These are phyloP conservation scores for Takashimella koratensis DNA, from an alignment of 1,284 basidiomycete genomes.

Conservation along the genomic window DNA sequence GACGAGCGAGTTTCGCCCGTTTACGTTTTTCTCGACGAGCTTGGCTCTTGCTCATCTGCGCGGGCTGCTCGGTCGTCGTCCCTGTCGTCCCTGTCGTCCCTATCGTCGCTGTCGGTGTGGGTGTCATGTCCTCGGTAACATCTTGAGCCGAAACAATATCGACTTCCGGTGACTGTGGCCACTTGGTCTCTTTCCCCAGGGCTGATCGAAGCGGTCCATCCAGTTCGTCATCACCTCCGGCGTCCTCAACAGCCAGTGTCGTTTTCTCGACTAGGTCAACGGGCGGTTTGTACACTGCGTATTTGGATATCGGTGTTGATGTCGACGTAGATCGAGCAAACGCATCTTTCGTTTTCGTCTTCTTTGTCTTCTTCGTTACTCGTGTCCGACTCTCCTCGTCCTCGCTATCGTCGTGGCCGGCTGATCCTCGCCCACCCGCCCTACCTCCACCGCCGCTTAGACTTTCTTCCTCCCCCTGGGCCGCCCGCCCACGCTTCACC, in stretches of 20 bases:
- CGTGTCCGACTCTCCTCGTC: constrained; percentile 1
- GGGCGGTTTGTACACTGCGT: too few species aligned
- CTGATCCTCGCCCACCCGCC: not conserved
- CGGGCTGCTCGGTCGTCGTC: not conserved
- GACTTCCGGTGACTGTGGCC: too few species aligned
- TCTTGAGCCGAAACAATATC: too few species aligned
- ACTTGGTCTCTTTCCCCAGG: too few species aligned
- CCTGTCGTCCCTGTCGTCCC: constrained; percentile 2
- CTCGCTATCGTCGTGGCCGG: constrained; percentile 7
- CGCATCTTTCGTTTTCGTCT: constrained; percentile 12
- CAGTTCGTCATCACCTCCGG: too few species aligned
- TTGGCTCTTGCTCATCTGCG: constrained; percentile 17
- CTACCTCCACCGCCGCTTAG: constrained; percentile 6
- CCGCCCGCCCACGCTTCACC: constrained; percentile 9
- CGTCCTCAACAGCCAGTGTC: too few species aligned
- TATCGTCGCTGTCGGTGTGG: constrained; percentile 3
- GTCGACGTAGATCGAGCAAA: not conserved
- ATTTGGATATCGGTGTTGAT: too few species aligned
- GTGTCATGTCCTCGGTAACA: constrained; percentile 1
- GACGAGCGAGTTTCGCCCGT: constrained; percentile 10
- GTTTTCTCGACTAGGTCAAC: too few species aligned
- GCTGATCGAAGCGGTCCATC: too few species aligned
- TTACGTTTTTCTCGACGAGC: constrained; percentile 22
- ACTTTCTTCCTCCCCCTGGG: constrained; percentile 7
- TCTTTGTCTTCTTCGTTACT: constrained; percentile 25